Evolutionary conservation across 352 stramenopile species (phyloP).

Genomic region (Phytopythium litorale): DNA sequence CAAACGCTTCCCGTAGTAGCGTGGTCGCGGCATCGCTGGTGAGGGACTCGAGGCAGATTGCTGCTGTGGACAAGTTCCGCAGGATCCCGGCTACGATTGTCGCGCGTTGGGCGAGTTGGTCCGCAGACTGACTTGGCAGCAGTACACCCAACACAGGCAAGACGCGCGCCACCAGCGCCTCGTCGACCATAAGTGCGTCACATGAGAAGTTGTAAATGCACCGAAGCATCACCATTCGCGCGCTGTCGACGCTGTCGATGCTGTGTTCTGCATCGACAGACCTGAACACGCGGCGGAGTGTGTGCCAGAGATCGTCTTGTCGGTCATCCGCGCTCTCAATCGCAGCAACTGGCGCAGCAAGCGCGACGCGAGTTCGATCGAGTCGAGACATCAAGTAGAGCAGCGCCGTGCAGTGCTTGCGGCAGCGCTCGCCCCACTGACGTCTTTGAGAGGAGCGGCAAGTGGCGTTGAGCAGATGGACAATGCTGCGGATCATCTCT

Average conservation of each 20-base stretch:
- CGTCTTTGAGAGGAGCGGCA: conserved; percentile 15
- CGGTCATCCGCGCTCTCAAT: not conserved
- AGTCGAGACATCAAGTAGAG: conserved; percentile 56
- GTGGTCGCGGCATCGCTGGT: conserved; percentile 35
- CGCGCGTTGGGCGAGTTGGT: conserved; percentile 9
- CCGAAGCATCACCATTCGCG: conserved; percentile 41
- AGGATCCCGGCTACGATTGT: conserved; percentile 39
- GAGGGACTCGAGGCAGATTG: conserved; percentile 30
- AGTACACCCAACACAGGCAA: conserved; percentile 19
- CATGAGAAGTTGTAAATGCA: conserved; percentile 63
- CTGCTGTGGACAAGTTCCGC: conserved; percentile 47
- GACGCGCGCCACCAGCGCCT: conserved; percentile 2
- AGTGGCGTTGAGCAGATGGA: not conserved
- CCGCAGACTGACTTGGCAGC: conserved; percentile 7
- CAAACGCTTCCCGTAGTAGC: conserved; percentile 46
- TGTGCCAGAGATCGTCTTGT: not conserved
- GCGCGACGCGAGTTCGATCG: conserved; percentile 20
- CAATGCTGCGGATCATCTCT: conserved; percentile 9
- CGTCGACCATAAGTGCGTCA: conserved; percentile 25
- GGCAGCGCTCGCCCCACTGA: conserved; percentile 23
- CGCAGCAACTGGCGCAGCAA: conserved; percentile 12
- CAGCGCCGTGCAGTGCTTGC: conserved; percentile 44
- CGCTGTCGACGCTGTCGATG: too few relatives aligned
- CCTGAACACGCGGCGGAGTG: not conserved
- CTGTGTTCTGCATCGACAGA: not conserved